A percentile compares a stretch with the other conserved stretches of the same genome.
These are phyloP conservation scores for Ochromonadaceae sp. DNA, from an alignment of 352 stramenopile species.

Conservation along the genomic window DNA sequence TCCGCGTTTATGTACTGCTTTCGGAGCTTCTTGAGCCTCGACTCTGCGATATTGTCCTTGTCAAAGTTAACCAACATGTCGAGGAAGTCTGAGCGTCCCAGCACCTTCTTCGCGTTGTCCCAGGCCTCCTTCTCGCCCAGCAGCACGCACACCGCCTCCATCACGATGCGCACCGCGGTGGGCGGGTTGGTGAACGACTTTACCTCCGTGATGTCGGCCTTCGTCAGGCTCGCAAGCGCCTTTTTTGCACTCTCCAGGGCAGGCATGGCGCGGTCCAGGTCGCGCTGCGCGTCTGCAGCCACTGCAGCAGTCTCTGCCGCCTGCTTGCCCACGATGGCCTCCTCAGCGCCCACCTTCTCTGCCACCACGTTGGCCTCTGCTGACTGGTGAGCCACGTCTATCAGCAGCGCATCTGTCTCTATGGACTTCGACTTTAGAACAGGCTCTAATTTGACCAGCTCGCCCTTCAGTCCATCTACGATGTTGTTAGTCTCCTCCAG, in stretches of 20 bases:
- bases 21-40: conserved; percentile 66
- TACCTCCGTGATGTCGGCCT: conserved; percentile 77
- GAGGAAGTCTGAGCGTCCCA: conserved; percentile 63
- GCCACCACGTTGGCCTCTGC: conserved; percentile 64
- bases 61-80: conserved; percentile 73
- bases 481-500: conserved; percentile 81
- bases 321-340: conserved; percentile 70
- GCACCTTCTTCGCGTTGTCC: conserved; percentile 72
- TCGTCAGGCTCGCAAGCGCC: conserved; percentile 64
- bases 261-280: conserved; percentile 75
- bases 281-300: conserved; percentile 73
- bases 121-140: conserved; percentile 66
- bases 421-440: conserved; percentile 66
- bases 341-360: conserved; percentile 65
- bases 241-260: conserved; percentile 68
- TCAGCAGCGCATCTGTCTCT: conserved; percentile 72
- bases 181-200: conserved; percentile 83
- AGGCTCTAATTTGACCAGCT: conserved; percentile 75
- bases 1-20: conserved; percentile 54
- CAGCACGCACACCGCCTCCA: conserved; percentile 81
- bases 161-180: conserved; percentile 70
- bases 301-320: conserved; percentile 66
- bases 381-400: conserved; percentile 74
- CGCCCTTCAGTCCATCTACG: conserved; percentile 71
- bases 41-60: conserved; percentile 77